Evolutionary conservation across 495 filamentous ascomycete species (phyloP).

Genomic region (Penicillium longicatenatum): DNA sequence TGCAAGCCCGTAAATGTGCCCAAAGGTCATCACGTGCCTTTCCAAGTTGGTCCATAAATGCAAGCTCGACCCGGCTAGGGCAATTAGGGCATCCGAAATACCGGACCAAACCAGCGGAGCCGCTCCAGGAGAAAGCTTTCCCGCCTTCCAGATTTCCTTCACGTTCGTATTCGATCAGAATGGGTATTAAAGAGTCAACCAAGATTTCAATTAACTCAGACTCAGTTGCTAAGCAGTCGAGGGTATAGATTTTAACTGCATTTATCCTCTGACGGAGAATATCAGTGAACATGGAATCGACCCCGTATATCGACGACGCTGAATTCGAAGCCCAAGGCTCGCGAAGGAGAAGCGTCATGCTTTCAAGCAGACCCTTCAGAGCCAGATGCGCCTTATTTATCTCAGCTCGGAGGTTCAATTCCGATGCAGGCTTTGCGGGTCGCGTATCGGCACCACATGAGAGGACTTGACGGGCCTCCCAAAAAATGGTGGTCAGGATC

Average conservation of each 20-base stretch:
- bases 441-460: background rate
- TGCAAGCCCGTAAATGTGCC: background rate
- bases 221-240: background rate
- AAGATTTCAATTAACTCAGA: background rate
- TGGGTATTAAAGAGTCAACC: background rate
- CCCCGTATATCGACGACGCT: too few species aligned
- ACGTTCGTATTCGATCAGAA: background rate
- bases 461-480: background rate
- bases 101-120: background rate
- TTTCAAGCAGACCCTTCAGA: conserved; percentile 1
- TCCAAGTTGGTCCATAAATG: background rate
- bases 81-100: background rate
- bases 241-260: background rate
- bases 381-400: background rate
- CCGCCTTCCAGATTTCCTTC: background rate
- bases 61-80: background rate
- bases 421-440: background rate
- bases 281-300: background rate
- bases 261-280: background rate
- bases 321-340: background rate
- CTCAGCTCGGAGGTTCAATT: background rate
- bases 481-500: background rate
- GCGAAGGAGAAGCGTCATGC: background rate
- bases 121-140: background rate
- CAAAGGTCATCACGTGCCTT: background rate